A percentile compares a stretch with the other conserved stretches of the same genome.
Evolutionary conservation across 192 early-diverging fungal genomes (phyloP).

Genomic region (Chytriomyces confervae): DNA sequence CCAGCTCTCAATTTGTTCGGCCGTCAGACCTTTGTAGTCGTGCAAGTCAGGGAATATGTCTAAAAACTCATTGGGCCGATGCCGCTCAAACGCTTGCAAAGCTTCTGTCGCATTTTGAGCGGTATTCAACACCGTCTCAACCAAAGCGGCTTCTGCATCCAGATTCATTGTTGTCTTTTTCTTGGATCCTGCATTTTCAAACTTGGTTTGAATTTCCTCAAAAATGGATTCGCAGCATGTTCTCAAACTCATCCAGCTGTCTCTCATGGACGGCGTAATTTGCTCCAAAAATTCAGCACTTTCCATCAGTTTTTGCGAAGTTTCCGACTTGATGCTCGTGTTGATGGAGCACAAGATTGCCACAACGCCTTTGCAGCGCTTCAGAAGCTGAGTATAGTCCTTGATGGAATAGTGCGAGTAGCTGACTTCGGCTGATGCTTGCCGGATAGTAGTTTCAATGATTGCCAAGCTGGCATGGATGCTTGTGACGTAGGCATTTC

Average conservation of each 20-base stretch:
- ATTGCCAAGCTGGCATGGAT: not conserved
- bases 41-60: not conserved
- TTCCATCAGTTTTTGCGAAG: not conserved
- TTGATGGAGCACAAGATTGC: conserved; percentile 12
- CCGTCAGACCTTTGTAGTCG: not conserved
- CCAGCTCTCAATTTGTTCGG: not conserved
- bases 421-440: conserved; percentile 16
- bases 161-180: not conserved
- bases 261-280: not conserved
- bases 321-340: not conserved
- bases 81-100: conserved; percentile 1
- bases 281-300: not conserved
- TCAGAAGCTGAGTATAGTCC: not conserved
- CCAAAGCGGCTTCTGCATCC: not conserved
- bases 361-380: not conserved
- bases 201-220: conserved; percentile 15
- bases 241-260: not conserved
- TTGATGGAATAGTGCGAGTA: conserved; percentile 13
- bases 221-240: not conserved
- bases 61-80: conserved; percentile 3
- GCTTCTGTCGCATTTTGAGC: not conserved
- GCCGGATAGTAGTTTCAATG: not conserved
- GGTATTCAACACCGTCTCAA: not conserved
- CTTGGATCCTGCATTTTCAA: not conserved
- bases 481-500: not conserved